Evolutionary conservation across 2,329 filamentous ascomycete species (phyloP).

Genomic region (Hansfordia pulvinata): DNA sequence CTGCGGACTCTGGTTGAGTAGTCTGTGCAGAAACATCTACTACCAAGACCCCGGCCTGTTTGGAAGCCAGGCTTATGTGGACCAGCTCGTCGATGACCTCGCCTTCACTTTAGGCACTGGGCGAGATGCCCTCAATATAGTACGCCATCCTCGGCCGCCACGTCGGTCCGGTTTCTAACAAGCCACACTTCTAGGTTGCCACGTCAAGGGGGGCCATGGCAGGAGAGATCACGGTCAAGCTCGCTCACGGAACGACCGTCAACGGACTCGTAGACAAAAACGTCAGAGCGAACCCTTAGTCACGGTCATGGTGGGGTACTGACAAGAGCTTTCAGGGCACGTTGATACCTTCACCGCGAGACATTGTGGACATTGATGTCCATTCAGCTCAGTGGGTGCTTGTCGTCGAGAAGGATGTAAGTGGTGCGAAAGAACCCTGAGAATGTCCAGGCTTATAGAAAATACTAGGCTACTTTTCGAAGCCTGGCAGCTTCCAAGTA

Average conservation of each 20-base stretch:
- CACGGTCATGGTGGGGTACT: background rate
- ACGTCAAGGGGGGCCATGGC: slow-evolving; percentile 58
- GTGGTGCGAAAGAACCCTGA: no score
- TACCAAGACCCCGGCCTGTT: slow-evolving; percentile 67
- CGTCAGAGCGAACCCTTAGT: slow-evolving; percentile 10
- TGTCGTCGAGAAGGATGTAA: slow-evolving; percentile 67
- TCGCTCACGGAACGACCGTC: slow-evolving; percentile 14
- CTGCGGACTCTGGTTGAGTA: slow-evolving; percentile 2
- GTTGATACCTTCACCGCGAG: slow-evolving; percentile 40
- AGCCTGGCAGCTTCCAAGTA: slow-evolving; percentile 45
- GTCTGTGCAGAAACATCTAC: slow-evolving; percentile 56
- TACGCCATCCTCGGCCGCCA: slow-evolving; percentile 28
- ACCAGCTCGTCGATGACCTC: slow-evolving; percentile 61
- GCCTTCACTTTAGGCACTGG: slow-evolving; percentile 54
- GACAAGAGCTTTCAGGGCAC: slow-evolving; percentile 32
- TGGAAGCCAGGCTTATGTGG: slow-evolving; percentile 51
- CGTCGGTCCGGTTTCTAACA: no score
- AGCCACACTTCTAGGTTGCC: slow-evolving; percentile 44
- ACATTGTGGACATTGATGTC: slow-evolving; percentile 36
- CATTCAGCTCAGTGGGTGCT: slow-evolving; percentile 46
- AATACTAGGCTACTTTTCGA: slow-evolving; percentile 68
- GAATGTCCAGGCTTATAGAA: no score
- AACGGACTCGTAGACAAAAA: slow-evolving; percentile 14
- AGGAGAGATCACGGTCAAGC: slow-evolving; percentile 36
- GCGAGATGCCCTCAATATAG: slow-evolving; percentile 56